A percentile compares a stretch with the other conserved stretches of the same genome.
These are phyloP conservation scores for Rhytidiadelphus loreus DNA, from an alignment of 225 moss, liverwort and hornwort species.

Conservation along the genomic window DNA sequence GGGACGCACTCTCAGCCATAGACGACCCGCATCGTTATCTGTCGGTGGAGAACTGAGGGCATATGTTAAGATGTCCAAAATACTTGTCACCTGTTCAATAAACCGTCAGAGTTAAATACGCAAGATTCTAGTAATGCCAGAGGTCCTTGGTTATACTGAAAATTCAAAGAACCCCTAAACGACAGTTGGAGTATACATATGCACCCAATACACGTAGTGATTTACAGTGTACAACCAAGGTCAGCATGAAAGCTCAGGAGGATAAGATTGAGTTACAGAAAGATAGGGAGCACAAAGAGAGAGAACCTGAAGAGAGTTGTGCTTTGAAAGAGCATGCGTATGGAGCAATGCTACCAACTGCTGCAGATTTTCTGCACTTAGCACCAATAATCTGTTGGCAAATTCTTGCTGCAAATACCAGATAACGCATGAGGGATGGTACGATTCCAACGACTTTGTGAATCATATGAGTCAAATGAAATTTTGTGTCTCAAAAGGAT, in stretches of 20 bases:
- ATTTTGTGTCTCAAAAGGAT: not conserved
- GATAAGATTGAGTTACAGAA: not conserved
- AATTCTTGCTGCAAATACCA: conserved; percentile 69
- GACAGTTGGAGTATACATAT: not conserved
- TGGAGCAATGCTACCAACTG: conserved; percentile 79
- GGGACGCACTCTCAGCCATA: conserved; percentile 73
- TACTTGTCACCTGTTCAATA: conserved; percentile 59
- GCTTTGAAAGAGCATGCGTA: conserved; percentile 33
- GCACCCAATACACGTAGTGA: not conserved
- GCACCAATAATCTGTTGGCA: conserved; percentile 68
- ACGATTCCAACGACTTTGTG: not conserved
- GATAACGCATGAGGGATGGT: conserved; percentile 1
- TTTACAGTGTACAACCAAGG: not conserved
- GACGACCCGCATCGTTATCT: conserved; percentile 78
- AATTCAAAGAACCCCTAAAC: not conserved
- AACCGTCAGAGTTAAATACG: not conserved
- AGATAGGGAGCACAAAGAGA: not conserved
- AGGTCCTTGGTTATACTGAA: not conserved
- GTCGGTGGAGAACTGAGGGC: conserved; percentile 60
- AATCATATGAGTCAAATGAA: not conserved
- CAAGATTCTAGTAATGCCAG: not conserved
- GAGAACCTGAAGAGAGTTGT: conserved; percentile 62
- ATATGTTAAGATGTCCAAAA: conserved; percentile 63
- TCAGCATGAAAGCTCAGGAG: not conserved
- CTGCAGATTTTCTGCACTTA: conserved; percentile 78